These are phyloP conservation scores for Corymbia calophylla DNA, from an alignment of 441 rosid genomes.

Conservation along the genomic window DNA sequence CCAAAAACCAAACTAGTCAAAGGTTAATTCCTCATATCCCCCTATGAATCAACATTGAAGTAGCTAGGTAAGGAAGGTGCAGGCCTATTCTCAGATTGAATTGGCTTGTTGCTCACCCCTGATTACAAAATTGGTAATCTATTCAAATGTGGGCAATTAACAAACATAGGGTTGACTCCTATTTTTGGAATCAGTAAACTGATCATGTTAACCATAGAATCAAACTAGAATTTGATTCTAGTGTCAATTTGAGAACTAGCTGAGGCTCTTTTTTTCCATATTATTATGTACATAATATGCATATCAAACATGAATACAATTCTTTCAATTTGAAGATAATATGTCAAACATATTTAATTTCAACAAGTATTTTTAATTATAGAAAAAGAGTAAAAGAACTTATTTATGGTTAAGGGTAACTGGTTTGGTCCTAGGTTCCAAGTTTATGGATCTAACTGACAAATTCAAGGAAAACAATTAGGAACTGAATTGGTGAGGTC, in stretches of 20 bases:
- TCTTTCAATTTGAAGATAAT: neutral
- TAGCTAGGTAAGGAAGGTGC: neutral
- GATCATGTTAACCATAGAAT: neutral
- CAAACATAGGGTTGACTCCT: neutral
- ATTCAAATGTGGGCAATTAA: neutral
- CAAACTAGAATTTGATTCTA: accelerated
- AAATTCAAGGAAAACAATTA: neutral
- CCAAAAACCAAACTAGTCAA: neutral
- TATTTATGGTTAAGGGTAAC: neutral
- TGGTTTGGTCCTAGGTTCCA: neutral
- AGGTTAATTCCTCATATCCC: neutral
- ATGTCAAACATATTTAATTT: neutral
- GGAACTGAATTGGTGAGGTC: accelerated
- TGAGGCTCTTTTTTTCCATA: neutral
- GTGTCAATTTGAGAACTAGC: neutral
- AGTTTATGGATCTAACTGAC: neutral
- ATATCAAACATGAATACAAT: neutral
- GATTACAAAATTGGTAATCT: neutral
- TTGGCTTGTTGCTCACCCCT: neutral
- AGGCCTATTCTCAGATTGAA: neutral
- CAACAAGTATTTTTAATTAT: neutral
- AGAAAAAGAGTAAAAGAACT: neutral
- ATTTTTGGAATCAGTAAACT: neutral
- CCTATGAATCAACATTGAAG: neutral
- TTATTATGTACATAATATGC: neutral